Evolutionary conservation across 2,329 filamentous ascomycete genomes (phyloP).

Genomic region (Colletotrichum sp.): DNA sequence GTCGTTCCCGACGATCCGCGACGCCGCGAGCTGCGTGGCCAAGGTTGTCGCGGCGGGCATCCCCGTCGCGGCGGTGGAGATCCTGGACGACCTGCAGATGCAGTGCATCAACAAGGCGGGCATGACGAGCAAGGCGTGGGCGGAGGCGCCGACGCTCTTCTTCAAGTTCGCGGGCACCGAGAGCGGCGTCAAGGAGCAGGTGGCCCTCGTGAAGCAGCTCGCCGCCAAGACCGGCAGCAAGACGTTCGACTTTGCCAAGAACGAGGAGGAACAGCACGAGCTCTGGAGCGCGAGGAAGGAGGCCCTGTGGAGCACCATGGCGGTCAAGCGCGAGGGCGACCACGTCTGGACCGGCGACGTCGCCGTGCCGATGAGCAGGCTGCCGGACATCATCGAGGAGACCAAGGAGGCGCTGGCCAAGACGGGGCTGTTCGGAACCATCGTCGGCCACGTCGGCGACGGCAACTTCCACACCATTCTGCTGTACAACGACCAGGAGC

Average conservation of each 20-base stretch:
- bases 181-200: slow-evolving; percentile 77
- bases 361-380: slow-evolving; percentile 77
- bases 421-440: slow-evolving; percentile 49
- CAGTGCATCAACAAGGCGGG: slow-evolving; percentile 69
- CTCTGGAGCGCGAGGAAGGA: slow-evolving; percentile 87
- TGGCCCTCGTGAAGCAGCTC: slow-evolving; percentile 68
- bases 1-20: slow-evolving; percentile 61
- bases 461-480: slow-evolving; percentile 78
- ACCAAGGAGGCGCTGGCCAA: slow-evolving; percentile 56
- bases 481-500: slow-evolving; percentile 69
- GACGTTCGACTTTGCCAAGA: slow-evolving; percentile 79
- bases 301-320: slow-evolving; percentile 81
- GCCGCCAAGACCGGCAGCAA: slow-evolving; percentile 67
- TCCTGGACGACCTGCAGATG: slow-evolving; percentile 93
- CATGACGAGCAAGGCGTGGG: slow-evolving; percentile 70
- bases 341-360: slow-evolving; percentile 88
- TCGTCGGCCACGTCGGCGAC: slow-evolving; percentile 78
- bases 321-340: slow-evolving; percentile 68
- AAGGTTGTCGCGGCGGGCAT: slow-evolving; percentile 81
- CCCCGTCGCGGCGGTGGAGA: slow-evolving; percentile 89
- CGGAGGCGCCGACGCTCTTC: slow-evolving; percentile 77
- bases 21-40: slow-evolving; percentile 80
- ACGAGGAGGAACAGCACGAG: slow-evolving; percentile 72
- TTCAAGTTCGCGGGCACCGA: slow-evolving; percentile 83
- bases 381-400: slow-evolving; percentile 79